Evolutionary conservation across 805 yeast genomes (phyloP).

Genomic region (Wickerhamiella occidentalis): DNA sequence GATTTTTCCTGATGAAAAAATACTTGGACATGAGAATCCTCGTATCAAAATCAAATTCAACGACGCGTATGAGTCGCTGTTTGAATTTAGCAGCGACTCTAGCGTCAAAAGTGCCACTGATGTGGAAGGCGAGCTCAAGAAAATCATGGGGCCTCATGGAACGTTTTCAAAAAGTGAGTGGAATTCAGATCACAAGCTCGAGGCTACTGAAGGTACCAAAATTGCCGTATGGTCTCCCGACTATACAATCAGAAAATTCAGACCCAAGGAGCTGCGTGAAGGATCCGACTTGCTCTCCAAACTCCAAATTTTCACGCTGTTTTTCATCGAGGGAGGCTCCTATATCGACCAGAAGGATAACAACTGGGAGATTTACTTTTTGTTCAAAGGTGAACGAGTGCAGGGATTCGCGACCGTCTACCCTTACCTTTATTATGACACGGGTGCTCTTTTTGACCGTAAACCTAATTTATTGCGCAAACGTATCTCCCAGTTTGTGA

Average conservation of each 20-base stretch:
- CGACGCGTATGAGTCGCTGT: constrained; percentile 58
- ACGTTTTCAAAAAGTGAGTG: constrained; percentile 55
- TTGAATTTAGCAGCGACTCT: constrained; percentile 44
- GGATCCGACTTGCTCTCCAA: constrained; percentile 9
- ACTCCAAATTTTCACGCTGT: constrained; percentile 63
- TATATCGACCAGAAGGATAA: constrained; percentile 66
- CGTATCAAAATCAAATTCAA: constrained; percentile 56
- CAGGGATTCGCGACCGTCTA: constrained; percentile 78
- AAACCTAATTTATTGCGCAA: constrained; percentile 35
- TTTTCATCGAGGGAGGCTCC: constrained; percentile 90
- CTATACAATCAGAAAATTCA: constrained; percentile 23
- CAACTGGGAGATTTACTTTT: constrained; percentile 66
- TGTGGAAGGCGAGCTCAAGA: constrained; percentile 41
- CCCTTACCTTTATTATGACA: constrained; percentile 65
- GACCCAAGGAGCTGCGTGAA: constrained; percentile 23
- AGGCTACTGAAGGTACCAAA: constrained; percentile 25
- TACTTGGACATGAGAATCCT: constrained; percentile 70
- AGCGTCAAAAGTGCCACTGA: constrained; percentile 46
- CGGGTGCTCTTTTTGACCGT: constrained; percentile 36
- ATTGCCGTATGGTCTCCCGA: constrained; percentile 28
- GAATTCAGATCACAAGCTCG: constrained; percentile 38
- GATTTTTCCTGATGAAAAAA: constrained; percentile 74
- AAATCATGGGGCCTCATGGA: constrained; percentile 52
- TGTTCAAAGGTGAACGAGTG: constrained; percentile 37
- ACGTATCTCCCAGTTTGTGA: constrained; percentile 76